phyloP scores from a whole-genome alignment of 2,329 filamentous ascomycete species.

The Ophiostoma sp. region DNA sequence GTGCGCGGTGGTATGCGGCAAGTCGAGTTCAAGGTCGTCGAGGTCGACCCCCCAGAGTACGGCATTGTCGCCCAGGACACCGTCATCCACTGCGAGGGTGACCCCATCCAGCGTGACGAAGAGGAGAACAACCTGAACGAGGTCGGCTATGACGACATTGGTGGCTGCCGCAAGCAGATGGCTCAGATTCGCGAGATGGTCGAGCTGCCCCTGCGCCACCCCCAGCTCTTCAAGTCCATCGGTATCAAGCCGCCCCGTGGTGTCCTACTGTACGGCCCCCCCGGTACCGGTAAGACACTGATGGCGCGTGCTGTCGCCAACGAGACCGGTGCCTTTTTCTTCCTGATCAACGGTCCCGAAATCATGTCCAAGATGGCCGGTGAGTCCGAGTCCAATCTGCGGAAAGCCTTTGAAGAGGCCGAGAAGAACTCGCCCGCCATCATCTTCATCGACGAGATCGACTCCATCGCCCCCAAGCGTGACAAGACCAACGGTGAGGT shows the following conservation, averaged over 20 bases:
- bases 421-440: slow-evolving; percentile 99
- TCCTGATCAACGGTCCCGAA: slow-evolving; percentile 98
- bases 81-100: slow-evolving; percentile 97
- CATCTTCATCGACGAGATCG: slow-evolving; percentile 99
- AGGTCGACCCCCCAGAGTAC: slow-evolving; percentile 97
- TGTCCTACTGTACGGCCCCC: slow-evolving; percentile 94
- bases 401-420: slow-evolving; percentile 99
- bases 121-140: slow-evolving; percentile 99
- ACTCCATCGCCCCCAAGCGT: slow-evolving; percentile 98
- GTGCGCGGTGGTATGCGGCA: slow-evolving; percentile 97
- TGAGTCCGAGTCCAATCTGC: slow-evolving; percentile 96
- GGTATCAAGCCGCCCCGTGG: slow-evolving; percentile 99
- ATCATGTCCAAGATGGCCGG: slow-evolving; percentile 99
- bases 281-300: slow-evolving; percentile 98
- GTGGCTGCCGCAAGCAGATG: slow-evolving; percentile 99
- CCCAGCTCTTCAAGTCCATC: slow-evolving; percentile 99
- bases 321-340: slow-evolving; percentile 98
- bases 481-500: slow-evolving; percentile 99
- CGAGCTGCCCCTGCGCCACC: slow-evolving; percentile 92
- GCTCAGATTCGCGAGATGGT: slow-evolving; percentile 98
- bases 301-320: slow-evolving; percentile 99
- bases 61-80: slow-evolving; percentile 99
- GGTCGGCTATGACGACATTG: slow-evolving; percentile 98
- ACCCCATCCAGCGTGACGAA: slow-evolving; percentile 93
- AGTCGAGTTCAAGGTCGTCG: slow-evolving; percentile 99